Percentiles rank a stretch among this genome's conserved stretches.
phyloP scores from a whole-genome alignment of 179 eudicot species.

The Spinacia oleracea region DNA sequence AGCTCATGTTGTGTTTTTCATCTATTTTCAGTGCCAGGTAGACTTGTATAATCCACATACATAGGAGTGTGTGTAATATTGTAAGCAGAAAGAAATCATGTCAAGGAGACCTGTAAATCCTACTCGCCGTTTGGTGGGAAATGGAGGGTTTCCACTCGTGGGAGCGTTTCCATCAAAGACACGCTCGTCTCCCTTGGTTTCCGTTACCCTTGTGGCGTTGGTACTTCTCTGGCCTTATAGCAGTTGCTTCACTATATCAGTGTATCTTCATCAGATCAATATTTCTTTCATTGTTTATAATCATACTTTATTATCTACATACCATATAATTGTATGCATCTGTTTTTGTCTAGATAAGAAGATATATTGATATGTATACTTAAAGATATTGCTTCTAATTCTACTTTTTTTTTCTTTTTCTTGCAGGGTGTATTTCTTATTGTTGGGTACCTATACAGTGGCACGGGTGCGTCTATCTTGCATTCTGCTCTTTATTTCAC shows the following conservation, averaged over 20 bases:
- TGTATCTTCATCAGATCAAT: background rate
- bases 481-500: background rate
- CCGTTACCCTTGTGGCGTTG: constrained; percentile 62
- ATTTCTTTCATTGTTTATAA: background rate
- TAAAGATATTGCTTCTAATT: constrained; percentile 8
- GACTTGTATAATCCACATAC: background rate
- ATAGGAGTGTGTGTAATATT: background rate
- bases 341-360: background rate
- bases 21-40: constrained; percentile 7
- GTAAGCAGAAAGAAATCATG: constrained; percentile 40
- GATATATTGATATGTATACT: background rate
- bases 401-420: background rate
- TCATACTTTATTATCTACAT: background rate
- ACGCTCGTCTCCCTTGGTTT: constrained; percentile 68
- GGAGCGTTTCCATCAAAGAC: constrained; percentile 77
- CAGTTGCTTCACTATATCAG: background rate
- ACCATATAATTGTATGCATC: background rate
- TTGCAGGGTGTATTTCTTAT: constrained; percentile 72
- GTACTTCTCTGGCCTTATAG: constrained; percentile 40
- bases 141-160: constrained; percentile 64
- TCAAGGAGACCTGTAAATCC: constrained; percentile 75
- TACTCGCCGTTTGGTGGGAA: constrained; percentile 62
- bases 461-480: constrained; percentile 63
- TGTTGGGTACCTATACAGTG: constrained; percentile 59
- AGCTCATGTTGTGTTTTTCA: constrained; percentile 25